Evolutionary conservation across 805 yeast genomes (phyloP), one percentile per base, ranked within the genome.

Genomic region (Candida parachauliodes): DNA sequence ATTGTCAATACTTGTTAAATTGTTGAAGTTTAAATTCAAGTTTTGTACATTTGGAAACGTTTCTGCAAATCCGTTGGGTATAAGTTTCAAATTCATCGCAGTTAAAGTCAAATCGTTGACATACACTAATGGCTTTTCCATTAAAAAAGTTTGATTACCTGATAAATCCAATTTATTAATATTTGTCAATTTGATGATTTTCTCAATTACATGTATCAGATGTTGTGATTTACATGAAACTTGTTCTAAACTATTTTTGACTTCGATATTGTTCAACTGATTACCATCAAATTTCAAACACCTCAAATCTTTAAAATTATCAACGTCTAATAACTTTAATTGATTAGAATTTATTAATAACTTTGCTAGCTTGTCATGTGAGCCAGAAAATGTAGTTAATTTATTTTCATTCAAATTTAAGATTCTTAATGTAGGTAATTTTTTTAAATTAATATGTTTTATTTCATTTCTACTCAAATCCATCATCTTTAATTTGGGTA

Each of bases 11-110:
- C 66, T 62, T 9, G 43, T 49, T 19, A 76, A 43, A 26, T 55
- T 59, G 50, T 76, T 76, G 55, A 76, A 76, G 41, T 73, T 75
- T 37, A 76, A 58, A 43, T 76, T 74, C 38, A 76, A 51, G 33
- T 70, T 73, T 15, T 62, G 42, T 28, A 76, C 57, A 41, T 74
- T 61, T 19, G 79, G 79, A 47, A 75, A 76, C 25, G 59, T 33
- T 2, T 48, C 39, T 5, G 59, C 48, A 39, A 76, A 67, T 8
- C 55, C 47, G 0, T 20, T 31, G 0, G 80, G 78, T 12, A 75
- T 47, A 1, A 39, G 26, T 3, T 52, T 51, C n/a, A 76, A 44
- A 28, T 65, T 63, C 61, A 70, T 65, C 0, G 80, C 78, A 0
- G 76, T 60, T n/a, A 76, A 43, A n/a, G 59, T 60, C 29, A 76